Percentiles rank a stretch among this genome's conserved stretches.
Conservation (phyloP, 2,329 filamentous ascomycete species). For the Ceratocystiopsis brevicomis region DNA sequence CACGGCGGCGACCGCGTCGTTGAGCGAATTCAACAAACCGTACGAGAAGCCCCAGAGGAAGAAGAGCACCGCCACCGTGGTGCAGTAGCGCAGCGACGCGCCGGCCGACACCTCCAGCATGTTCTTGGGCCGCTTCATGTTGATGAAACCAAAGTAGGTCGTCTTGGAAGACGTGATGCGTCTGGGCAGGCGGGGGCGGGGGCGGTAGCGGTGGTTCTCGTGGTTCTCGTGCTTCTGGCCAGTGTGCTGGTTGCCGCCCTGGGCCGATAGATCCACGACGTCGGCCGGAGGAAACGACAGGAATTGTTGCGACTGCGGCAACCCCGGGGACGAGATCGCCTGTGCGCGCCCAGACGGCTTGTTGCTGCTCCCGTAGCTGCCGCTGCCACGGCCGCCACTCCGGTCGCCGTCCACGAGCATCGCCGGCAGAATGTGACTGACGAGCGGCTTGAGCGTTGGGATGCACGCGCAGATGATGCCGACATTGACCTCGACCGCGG, state of each 20-base stretch:
- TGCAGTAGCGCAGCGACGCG: slow-evolving; percentile 15
- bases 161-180: neutral
- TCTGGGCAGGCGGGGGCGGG: too few relatives aligned
- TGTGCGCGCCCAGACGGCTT: slow-evolving; percentile 7
- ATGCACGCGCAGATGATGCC: slow-evolving; percentile 83
- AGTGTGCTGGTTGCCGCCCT: too few relatives aligned
- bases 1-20: slow-evolving; percentile 29
- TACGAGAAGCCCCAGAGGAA: slow-evolving; percentile 21
- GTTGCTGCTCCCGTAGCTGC: slow-evolving; percentile 12
- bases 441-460: slow-evolving; percentile 76
- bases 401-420: slow-evolving; percentile 28
- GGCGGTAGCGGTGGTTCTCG: too few relatives aligned
- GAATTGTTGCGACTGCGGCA: too few relatives aligned
- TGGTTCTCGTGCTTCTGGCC: too few relatives aligned
- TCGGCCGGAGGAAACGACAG: too few relatives aligned
- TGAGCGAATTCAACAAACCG: slow-evolving; percentile 24
- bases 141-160: slow-evolving; percentile 61
- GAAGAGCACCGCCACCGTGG: slow-evolving; percentile 18
- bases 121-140: slow-evolving; percentile 48
- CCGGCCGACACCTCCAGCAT: slow-evolving; percentile 40
- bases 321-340: neutral
- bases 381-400: too few relatives aligned
- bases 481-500: slow-evolving; percentile 74
- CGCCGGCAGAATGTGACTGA: slow-evolving; percentile 41
- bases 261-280: too few relatives aligned